phyloP scores from a whole-genome alignment of 768 basidiomycete genomes.

The Arthromyces matolae region DNA sequence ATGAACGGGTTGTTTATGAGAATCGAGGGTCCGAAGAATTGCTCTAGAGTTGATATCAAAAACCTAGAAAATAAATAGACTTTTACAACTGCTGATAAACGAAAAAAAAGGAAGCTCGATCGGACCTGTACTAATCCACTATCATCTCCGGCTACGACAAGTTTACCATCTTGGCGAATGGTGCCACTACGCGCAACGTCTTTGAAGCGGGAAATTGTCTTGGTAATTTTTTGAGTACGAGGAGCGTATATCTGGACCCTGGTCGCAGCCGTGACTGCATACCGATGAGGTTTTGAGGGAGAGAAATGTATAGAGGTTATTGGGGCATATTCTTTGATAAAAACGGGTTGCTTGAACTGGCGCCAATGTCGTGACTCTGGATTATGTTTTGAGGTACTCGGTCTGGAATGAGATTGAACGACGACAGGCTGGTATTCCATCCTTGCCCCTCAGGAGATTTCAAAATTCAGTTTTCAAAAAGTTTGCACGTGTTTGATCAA shows the following conservation, averaged over 20 bases:
- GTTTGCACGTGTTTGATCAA: constrained; percentile 20
- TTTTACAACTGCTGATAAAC: background rate
- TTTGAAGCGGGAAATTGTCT: constrained; percentile 96
- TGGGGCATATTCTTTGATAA: constrained; percentile 95
- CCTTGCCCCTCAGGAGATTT: background rate
- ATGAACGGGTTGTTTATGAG: constrained; percentile 95
- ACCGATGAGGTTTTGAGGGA: constrained; percentile 81
- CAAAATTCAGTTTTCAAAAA: constrained; percentile 9
- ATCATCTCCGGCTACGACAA: constrained; percentile 94
- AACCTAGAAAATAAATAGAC: constrained; percentile 43
- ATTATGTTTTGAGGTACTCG: constrained; percentile 54
- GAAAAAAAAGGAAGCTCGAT: constrained; percentile 9
- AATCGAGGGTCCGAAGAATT: constrained; percentile 86
- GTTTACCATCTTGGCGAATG: constrained; percentile 90
- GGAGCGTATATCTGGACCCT: constrained; percentile 95
- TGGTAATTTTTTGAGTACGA: constrained; percentile 92
- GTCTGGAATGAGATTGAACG: constrained; percentile 56
- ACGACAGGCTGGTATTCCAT: constrained; percentile 85
- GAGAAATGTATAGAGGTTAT: constrained; percentile 94
- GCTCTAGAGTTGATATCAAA: constrained; percentile 94
- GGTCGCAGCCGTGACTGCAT: constrained; percentile 93
- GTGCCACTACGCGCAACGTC: constrained; percentile 88
- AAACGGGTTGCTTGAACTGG: constrained; percentile 85
- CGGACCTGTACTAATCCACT: constrained; percentile 79
- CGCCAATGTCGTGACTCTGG: constrained; percentile 84